Evolutionary conservation across 495 filamentous ascomycete genomes (phyloP).

Genomic region (Daldinia childiae): DNA sequence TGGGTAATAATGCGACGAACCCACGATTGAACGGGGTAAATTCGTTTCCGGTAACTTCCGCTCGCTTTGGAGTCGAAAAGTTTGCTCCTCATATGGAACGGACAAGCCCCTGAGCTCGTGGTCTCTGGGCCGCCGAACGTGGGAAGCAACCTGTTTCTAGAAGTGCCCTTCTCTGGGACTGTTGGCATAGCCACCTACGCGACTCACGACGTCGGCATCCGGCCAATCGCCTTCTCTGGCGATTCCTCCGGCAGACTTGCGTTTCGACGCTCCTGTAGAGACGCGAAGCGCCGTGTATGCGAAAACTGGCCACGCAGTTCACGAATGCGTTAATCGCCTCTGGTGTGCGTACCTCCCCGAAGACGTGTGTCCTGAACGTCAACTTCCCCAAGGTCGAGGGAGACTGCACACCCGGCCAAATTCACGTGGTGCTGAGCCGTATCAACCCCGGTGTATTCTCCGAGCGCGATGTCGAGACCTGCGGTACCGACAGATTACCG

Average conservation of each 20-base stretch:
- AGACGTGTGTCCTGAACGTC: constrained; percentile 70
- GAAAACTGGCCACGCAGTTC: constrained; percentile 65
- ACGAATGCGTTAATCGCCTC: constrained; percentile 61
- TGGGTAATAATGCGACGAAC: constrained; percentile 64
- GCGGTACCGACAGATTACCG: constrained; percentile 64
- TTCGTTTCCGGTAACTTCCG: constrained; percentile 71
- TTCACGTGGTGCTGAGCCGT: constrained; percentile 70
- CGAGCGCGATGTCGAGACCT: constrained; percentile 63
- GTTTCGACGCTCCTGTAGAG: constrained; percentile 63
- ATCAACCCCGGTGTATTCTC: constrained; percentile 64
- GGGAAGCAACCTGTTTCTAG: constrained; percentile 65
- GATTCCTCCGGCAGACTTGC: constrained; percentile 58
- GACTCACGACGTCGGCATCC: constrained; percentile 61
- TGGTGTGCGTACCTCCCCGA: constrained; percentile 67
- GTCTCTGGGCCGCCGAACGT: constrained; percentile 73
- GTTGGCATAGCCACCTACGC: constrained; percentile 69
- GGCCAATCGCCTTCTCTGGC: constrained; percentile 72
- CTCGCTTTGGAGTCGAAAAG: constrained; percentile 69
- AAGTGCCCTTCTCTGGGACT: constrained; percentile 67
- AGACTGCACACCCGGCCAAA: constrained; percentile 57
- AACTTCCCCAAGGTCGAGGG: constrained; percentile 66
- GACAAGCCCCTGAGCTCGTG: constrained; percentile 62
- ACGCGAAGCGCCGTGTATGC: constrained; percentile 67
- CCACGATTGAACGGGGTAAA: constrained; percentile 75
- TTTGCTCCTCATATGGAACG: constrained; percentile 63